Evolutionary conservation across 805 yeast genomes (phyloP), one percentile per base, ranked within the genome.

Genomic region (Spathaspora passalidarum): DNA sequence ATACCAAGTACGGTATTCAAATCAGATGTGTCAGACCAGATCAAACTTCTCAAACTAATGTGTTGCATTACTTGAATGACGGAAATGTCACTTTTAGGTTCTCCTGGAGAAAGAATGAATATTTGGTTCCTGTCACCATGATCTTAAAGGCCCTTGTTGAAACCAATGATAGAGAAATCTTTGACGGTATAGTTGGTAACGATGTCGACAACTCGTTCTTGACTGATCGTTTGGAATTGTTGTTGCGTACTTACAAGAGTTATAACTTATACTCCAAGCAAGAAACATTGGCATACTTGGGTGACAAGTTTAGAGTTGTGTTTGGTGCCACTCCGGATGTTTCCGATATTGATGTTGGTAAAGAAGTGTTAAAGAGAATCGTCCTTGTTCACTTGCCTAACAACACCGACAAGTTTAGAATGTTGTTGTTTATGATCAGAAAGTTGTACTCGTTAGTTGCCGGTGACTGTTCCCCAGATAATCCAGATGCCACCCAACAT

Each of bases 401-500:
- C 52, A 80, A 82, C 59, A 72, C 67, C 43, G 97, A 90, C 65
- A 94, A 94, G 70, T 90, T 88, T 67, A 78, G 89, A 60, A 75
- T 91, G 84, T 71, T 94, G 49, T 68, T 91, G 49, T 94, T 91
- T 70, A 94, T 94, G 98, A 84, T 94, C 59, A 82, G 98, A 76
- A 94, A 94, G 69, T 78, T 94, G 50, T 94, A 94, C 65, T 79
- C 98, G 0, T 77, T 94, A 53, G 98, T 92, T 38, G 97, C 97
- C 32, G 97, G 97, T 49, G 97, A 92, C 63, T 92, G 97, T 67
- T 74, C 91, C 44, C 92, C 97, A 14, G 99, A 94, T 67, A 94
- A 94, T 70, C 99, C 99, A 63, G 99, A 94, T 83, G 96, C 98
- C 42, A 88, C 97, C 8, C 99, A 94, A 75, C 97, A 94, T 75